Conservation (phyloP, 2,329 filamentous ascomycete species). For the Teratosphaeria gauchensis region DNA sequence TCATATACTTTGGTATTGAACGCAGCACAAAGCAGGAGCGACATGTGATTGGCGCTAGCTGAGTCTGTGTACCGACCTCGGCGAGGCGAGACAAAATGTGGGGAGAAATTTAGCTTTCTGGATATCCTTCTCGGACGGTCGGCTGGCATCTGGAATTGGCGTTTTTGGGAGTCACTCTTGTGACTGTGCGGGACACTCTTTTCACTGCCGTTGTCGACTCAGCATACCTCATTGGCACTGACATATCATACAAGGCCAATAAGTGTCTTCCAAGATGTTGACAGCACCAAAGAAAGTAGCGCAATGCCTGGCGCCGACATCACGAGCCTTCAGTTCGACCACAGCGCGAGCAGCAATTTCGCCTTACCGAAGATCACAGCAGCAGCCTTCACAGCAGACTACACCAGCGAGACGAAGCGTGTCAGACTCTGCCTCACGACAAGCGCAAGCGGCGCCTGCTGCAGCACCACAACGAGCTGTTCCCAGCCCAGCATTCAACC, state of each 20-base stretch:
- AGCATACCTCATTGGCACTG: not conserved
- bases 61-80: not conserved
- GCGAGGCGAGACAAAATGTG: not conserved
- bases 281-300: conserved; percentile 24
- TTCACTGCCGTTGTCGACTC: not conserved
- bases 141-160: not conserved
- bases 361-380: conserved; percentile 26
- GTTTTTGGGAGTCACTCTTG: not conserved
- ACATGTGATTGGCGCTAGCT: not conserved
- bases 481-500: conserved; percentile 42
- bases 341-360: conserved; percentile 33
- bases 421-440: conserved; percentile 32
- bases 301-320: conserved; percentile 26
- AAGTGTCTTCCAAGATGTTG: not conserved
- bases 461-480: conserved; percentile 29
- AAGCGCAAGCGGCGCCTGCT: conserved; percentile 27
- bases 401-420: conserved; percentile 21
- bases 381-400: conserved; percentile 12
- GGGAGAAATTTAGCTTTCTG: not conserved
- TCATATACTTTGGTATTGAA: not conserved
- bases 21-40: not conserved
- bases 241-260: not conserved
- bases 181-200: not conserved
- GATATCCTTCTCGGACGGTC: not conserved
- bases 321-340: conserved; percentile 36